Percentiles rank a stretch among this genome's conserved stretches.
These are phyloP conservation scores for Aureobasidium sp. DNA, from an alignment of 2,329 filamentous ascomycete genomes.

Conservation along the genomic window DNA sequence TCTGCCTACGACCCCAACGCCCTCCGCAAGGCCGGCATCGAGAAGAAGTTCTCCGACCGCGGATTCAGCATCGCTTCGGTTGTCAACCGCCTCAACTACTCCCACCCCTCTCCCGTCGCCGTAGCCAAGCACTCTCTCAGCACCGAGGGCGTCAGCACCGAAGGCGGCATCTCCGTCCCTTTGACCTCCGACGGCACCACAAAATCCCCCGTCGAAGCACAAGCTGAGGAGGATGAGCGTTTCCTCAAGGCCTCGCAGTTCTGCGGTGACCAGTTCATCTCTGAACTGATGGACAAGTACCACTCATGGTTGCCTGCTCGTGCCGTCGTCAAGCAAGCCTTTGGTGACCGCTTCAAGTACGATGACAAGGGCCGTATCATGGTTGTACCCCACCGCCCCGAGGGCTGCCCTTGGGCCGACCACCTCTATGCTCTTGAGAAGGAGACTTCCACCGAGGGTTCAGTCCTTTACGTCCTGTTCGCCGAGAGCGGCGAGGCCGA, in stretches of 20 bases:
- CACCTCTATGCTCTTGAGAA: constrained; percentile 84
- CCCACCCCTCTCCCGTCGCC: constrained; percentile 32
- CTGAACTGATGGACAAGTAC: constrained; percentile 68
- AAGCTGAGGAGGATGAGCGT: constrained; percentile 69
- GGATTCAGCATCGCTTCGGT: constrained; percentile 79
- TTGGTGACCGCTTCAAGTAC: constrained; percentile 56
- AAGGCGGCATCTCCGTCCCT: constrained; percentile 12
- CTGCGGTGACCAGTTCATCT: constrained; percentile 82
- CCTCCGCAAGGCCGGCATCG: constrained; percentile 60
- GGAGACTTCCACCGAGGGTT: constrained; percentile 38
- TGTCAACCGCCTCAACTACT: constrained; percentile 77
- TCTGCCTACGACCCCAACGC: constrained; percentile 66
- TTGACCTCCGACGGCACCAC: constrained; percentile 10
- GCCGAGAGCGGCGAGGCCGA: constrained; percentile 68
- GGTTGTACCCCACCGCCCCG: constrained; percentile 55
- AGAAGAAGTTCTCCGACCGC: constrained; percentile 76
- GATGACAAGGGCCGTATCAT: constrained; percentile 72
- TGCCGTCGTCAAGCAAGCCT: constrained; percentile 67
- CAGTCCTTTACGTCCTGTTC: constrained; percentile 82
- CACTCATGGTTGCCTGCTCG: constrained; percentile 82
- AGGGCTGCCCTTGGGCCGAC: constrained; percentile 89
- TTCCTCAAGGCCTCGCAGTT: constrained; percentile 71
- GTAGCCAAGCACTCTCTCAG: constrained; percentile 15
- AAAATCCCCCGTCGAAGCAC: constrained; percentile 36
- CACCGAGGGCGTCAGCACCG: constrained; percentile 10